These are phyloP conservation scores for Boletus subparvulus DNA, from an alignment of 768 basidiomycete species.

Conservation along the genomic window DNA sequence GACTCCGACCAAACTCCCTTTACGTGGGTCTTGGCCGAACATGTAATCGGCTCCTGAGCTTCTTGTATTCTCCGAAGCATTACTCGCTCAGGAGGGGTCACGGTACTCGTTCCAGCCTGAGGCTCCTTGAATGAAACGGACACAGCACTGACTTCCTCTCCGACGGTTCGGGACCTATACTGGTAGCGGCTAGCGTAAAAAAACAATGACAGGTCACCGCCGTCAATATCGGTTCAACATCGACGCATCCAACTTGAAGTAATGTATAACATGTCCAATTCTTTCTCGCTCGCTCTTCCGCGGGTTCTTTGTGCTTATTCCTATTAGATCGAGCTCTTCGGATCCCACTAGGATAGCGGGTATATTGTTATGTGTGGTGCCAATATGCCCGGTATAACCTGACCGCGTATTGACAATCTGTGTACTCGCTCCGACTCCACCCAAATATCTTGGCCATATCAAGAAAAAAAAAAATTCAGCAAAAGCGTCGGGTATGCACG, in stretches of 20 bases:
- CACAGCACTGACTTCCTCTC: background rate
- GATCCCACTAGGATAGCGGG: background rate
- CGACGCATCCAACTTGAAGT: too few relatives aligned
- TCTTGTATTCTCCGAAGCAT: slow-evolving; percentile 2
- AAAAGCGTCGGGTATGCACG: slow-evolving; percentile 6
- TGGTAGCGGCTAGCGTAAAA: background rate
- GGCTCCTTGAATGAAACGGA: background rate
- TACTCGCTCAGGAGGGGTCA: background rate
- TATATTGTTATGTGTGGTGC: background rate
- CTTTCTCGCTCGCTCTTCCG: background rate
- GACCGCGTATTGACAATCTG: background rate
- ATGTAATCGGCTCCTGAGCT: slow-evolving; percentile 21
- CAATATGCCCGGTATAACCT: background rate
- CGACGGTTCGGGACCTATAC: background rate
- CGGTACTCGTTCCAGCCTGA: background rate
- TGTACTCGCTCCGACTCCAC: background rate
- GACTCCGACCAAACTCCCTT: slow-evolving; percentile 2
- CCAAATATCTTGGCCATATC: background rate
- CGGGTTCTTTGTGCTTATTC: background rate
- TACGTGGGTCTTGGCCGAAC: slow-evolving; percentile 9
- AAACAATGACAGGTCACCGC: slow-evolving; percentile 7
- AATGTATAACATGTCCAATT: background rate
- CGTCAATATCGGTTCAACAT: background rate
- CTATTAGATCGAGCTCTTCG: background rate
- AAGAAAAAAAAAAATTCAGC: background rate